These are phyloP conservation scores for Symbiotaphrina buchneri DNA, from an alignment of 495 filamentous ascomycete genomes.

Conservation along the genomic window DNA sequence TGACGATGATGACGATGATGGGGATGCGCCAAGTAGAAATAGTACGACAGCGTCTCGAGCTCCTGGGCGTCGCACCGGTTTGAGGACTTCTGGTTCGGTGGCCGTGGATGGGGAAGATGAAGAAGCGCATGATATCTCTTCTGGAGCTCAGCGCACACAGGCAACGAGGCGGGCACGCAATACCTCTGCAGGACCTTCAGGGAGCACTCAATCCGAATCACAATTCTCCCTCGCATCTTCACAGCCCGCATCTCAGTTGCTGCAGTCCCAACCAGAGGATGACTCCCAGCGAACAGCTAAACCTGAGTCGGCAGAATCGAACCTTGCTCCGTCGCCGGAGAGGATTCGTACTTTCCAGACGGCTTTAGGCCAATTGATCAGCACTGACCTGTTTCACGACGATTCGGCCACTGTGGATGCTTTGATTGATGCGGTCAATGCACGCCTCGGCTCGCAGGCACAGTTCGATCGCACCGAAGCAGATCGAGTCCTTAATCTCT, in stretches of 20 bases:
- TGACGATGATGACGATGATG: conserved; percentile 19
- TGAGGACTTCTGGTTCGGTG: conserved; percentile 9
- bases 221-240: conserved; percentile 48
- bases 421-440: conserved; percentile 63
- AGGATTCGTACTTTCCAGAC: conserved; percentile 56
- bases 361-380: conserved; percentile 59
- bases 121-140: conserved; percentile 33
- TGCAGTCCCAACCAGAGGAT: conserved; percentile 30
- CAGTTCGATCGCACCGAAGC: conserved; percentile 53
- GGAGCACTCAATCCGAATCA: conserved; percentile 20
- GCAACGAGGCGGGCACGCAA: conserved; percentile 20
- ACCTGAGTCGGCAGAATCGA: conserved; percentile 11
- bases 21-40: conserved; percentile 14
- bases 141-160: conserved; percentile 26
- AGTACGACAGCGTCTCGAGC: neutral
- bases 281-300: conserved; percentile 4
- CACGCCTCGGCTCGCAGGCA: conserved; percentile 26
- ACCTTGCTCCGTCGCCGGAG: conserved; percentile 13
- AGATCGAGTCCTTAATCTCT: conserved; percentile 44
- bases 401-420: conserved; percentile 56
- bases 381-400: conserved; percentile 52
- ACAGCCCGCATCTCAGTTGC: conserved; percentile 39
- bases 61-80: conserved; percentile 12
- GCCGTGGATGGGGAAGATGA: conserved; percentile 14
- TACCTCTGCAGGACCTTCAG: conserved; percentile 6